Base-by-base conservation (phyloP, 169 alveolate genomes). In the Eimeria necatrix region DNA sequence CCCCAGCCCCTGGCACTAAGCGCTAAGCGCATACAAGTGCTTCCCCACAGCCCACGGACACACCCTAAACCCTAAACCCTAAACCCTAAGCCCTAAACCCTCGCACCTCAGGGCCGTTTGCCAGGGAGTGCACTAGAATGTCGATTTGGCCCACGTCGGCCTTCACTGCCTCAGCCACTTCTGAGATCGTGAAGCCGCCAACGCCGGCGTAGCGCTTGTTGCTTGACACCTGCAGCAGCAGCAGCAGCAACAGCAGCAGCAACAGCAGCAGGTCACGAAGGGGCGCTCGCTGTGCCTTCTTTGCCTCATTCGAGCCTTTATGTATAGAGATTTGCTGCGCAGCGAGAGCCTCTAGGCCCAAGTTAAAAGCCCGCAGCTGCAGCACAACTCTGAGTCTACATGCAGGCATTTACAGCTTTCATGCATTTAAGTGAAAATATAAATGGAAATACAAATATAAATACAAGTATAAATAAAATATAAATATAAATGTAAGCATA, bases 111-210 rank as follows among this genome's bases (percentile, higher is more conserved):
- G 97, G 97, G 7, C 97, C 98, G 70, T 97, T 97, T 9, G 98
- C 98, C 81, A 97, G 95, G 49, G 98, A 96, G 86, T 97, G 98
- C 83, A 97, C 98, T 64, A 97, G 95, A 74, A 96, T 96, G 74
- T 93, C 96, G 76, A 97, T 96, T 56, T 93, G 81, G n/a, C 97
- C 97, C 48, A 85, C 93, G 52, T 94, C 96, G 10, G 53, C 59
- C 93, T 91, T 89, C 10, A 96, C 95, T 64, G 83, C 76, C 52
- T 84, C 96, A 16, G 97, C 96, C 59, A 91, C 96, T 32, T 95
- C 98, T 71, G 96, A 95, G 48, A 97, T 97, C 41, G 97, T 93
- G 95, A 95, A 97, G n/a, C 92, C 94, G 59, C 90, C 95, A 83
- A 96, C 95, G 18, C 96, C 96, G 5, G 95, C 97, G 83, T 97